Evolutionary conservation across 495 filamentous ascomycete genomes (phyloP).

Genomic region (Aspergillus biplanus): DNA sequence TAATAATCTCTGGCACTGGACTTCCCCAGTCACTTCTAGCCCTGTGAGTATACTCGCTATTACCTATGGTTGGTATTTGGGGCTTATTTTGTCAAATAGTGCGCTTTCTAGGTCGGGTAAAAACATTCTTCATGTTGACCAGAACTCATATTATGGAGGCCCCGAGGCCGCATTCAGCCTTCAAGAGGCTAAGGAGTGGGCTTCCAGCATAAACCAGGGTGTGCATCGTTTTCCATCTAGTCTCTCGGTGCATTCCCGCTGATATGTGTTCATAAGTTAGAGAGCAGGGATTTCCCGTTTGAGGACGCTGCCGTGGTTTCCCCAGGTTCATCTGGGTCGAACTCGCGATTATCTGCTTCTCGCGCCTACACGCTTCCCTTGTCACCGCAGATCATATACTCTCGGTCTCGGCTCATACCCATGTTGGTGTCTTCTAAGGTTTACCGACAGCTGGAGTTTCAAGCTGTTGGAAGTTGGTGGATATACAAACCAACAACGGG

Average conservation of each 20-base stretch:
- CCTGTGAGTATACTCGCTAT: constrained; percentile 64
- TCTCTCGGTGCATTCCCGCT: constrained; percentile 21
- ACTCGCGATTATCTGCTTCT: constrained; percentile 59
- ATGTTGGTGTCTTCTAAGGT: constrained; percentile 85
- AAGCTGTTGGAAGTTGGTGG: constrained; percentile 94
- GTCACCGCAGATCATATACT: constrained; percentile 85
- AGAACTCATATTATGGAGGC: constrained; percentile 86
- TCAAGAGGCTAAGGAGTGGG: constrained; percentile 81
- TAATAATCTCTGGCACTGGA: constrained; percentile 87
- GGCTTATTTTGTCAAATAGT: constrained; percentile 64
- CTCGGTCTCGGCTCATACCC: constrained; percentile 73
- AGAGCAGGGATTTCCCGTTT: constrained; percentile 37
- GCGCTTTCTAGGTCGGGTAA: constrained; percentile 90
- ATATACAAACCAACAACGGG: constrained; percentile 52
- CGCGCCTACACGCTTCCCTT: constrained; percentile 83
- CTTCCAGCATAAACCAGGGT: constrained; percentile 53
- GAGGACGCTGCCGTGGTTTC: constrained; percentile 43
- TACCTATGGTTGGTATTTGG: constrained; percentile 49
- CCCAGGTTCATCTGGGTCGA: constrained; percentile 22
- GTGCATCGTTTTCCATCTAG: constrained; percentile 15
- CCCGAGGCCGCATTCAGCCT: constrained; percentile 85
- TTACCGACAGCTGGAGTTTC: constrained; percentile 87
- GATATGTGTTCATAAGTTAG: constrained; percentile 36
- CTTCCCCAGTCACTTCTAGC: constrained; percentile 89
- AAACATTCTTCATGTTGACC: constrained; percentile 88